Evolutionary conservation across 306 rosid genomes (phyloP).

Genomic region (Nissolia schottii): DNA sequence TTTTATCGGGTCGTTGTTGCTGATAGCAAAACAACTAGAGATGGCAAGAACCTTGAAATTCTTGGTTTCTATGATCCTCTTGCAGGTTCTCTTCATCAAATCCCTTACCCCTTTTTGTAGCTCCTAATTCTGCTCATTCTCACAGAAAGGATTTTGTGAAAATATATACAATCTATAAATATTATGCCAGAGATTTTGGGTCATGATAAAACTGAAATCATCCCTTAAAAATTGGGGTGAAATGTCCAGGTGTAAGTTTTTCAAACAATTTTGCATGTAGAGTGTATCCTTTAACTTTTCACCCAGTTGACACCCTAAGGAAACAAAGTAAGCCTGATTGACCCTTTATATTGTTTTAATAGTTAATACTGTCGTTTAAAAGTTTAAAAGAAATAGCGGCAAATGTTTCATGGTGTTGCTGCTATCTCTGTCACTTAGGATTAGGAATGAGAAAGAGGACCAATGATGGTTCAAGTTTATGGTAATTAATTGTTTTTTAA

Average conservation of each 20-base stretch:
- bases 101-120: neutral
- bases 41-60: slow-evolving; percentile 79
- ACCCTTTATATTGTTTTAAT: neutral
- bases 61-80: slow-evolving; percentile 81
- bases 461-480: slow-evolving; percentile 10
- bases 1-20: slow-evolving; percentile 81
- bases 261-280: neutral
- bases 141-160: neutral
- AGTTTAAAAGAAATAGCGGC: neutral
- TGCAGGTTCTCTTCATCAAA: slow-evolving; percentile 43
- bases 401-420: neutral
- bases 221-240: neutral
- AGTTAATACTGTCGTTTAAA: neutral
- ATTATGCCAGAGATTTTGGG: neutral
- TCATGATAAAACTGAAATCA: neutral
- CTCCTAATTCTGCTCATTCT: neutral
- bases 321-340: neutral
- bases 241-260: neutral
- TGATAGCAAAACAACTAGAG: slow-evolving; percentile 75
- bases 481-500: slow-evolving; percentile 11
- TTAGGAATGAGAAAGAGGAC: neutral
- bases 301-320: neutral
- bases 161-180: no score
- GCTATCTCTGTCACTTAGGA: neutral
- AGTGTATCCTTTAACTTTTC: neutral